Conservation (phyloP, 192 early-diverging fungal genomes). For the Coemansia umbellata region DNA sequence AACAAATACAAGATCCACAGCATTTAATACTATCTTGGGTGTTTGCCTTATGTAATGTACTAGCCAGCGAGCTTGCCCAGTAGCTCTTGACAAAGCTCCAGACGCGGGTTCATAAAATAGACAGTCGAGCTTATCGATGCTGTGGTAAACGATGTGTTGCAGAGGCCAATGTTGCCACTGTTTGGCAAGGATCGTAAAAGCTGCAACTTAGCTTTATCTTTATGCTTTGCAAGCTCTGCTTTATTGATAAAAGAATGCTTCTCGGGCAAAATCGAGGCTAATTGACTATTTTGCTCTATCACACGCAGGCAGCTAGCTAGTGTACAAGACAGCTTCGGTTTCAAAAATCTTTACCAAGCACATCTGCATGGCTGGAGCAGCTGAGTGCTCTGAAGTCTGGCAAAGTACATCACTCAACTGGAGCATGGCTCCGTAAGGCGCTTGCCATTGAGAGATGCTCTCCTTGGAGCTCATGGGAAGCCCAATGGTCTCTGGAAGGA, state of each 20-base stretch:
- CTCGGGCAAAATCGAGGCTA: slow-evolving; percentile 14
- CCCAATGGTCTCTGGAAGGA: slow-evolving; percentile 29
- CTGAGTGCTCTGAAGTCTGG: slow-evolving; percentile 17
- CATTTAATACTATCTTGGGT: slow-evolving; percentile 31
- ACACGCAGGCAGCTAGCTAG: neutral
- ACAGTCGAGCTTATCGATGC: slow-evolving; percentile 39
- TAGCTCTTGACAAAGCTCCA: slow-evolving; percentile 32
- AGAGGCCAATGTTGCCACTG: slow-evolving; percentile 37
- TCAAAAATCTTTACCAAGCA: slow-evolving; percentile 46
- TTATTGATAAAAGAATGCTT: slow-evolving; percentile 29
- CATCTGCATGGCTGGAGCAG: slow-evolving; percentile 39
- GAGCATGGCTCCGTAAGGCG: slow-evolving; percentile 18
- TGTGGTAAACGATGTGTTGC: slow-evolving; percentile 47
- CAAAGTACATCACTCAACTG: slow-evolving; percentile 6
- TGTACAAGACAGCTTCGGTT: slow-evolving; percentile 33
- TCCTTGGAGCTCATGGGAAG: slow-evolving; percentile 5
- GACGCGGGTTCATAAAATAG: slow-evolving; percentile 41
- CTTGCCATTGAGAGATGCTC: slow-evolving; percentile 8
- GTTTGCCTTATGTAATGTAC: slow-evolving; percentile 36
- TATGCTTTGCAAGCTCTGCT: slow-evolving; percentile 15
- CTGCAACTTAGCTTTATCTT: slow-evolving; percentile 28
- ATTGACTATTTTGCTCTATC: neutral
- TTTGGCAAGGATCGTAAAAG: slow-evolving; percentile 39
- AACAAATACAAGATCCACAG: slow-evolving; percentile 35
- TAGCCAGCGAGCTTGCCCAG: slow-evolving; percentile 29